Percentiles rank a stretch among this genome's conserved stretches.
Conservation (phyloP, 2,329 filamentous ascomycete genomes). For the Alternaria burnsii region DNA sequence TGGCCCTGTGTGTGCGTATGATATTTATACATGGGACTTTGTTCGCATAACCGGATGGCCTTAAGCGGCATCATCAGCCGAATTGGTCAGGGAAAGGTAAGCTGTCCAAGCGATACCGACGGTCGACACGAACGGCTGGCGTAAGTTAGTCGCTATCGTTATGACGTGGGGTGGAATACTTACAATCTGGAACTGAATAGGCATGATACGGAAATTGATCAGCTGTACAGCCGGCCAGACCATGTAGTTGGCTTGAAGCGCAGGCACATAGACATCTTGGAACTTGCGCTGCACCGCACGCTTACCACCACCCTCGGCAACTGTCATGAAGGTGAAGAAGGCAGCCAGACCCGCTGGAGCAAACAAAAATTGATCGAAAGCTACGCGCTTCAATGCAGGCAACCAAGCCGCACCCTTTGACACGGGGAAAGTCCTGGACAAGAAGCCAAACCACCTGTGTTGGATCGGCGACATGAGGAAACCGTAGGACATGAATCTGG, state of each 20-base stretch:
- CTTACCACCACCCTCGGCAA: slow-evolving; percentile 89
- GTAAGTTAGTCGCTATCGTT: slow-evolving; percentile 14
- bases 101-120: slow-evolving; percentile 98
- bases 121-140: slow-evolving; percentile 91
- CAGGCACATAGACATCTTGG: slow-evolving; percentile 90
- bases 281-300: slow-evolving; percentile 84
- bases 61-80: slow-evolving; percentile 72
- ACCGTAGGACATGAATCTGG: slow-evolving; percentile 95
- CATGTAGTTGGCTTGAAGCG: slow-evolving; percentile 93
- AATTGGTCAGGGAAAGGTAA: slow-evolving; percentile 91
- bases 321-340: slow-evolving; percentile 97
- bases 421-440: slow-evolving; percentile 83
- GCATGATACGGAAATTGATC: slow-evolving; percentile 94
- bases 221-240: slow-evolving; percentile 97
- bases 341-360: slow-evolving; percentile 84
- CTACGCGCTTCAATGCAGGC: slow-evolving; percentile 88
- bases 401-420: slow-evolving; percentile 73
- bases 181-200: slow-evolving; percentile 95
- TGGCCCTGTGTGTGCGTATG: slow-evolving; percentile 20
- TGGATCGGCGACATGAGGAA: slow-evolving; percentile 96
- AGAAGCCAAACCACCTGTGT: slow-evolving; percentile 93
- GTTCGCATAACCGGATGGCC: slow-evolving; percentile 11
- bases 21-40: slow-evolving; percentile 28
- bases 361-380: slow-evolving; percentile 91
- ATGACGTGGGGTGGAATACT: slow-evolving; percentile 52